A percentile compares a stretch with the other conserved stretches of the same genome.
Evolutionary conservation across 805 yeast species (phyloP).

Genomic region (Debaryomyces prosopidis): DNA sequence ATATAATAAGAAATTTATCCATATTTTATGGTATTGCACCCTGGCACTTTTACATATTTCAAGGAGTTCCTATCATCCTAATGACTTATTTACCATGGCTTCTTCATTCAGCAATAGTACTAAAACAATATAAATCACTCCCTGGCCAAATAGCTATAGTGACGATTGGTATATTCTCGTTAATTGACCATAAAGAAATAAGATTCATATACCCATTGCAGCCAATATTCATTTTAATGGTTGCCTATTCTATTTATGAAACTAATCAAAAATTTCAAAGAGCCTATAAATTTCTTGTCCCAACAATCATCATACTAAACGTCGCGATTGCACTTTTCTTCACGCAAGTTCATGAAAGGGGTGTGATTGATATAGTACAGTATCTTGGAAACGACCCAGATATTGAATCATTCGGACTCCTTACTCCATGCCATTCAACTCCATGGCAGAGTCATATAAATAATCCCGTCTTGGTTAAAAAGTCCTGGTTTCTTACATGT

Average conservation of each 20-base stretch:
- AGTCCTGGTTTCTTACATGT: conserved; percentile 80
- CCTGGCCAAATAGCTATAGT: conserved; percentile 29
- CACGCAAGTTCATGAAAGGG: conserved; percentile 78
- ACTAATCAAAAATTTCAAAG: neutral
- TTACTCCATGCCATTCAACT: conserved; percentile 96
- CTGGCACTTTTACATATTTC: conserved; percentile 79
- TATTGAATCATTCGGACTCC: conserved; percentile 65
- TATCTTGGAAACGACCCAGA: conserved; percentile 43
- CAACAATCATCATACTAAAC: conserved; percentile 34
- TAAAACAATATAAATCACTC: conserved; percentile 12
- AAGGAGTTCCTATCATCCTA: conserved; percentile 77
- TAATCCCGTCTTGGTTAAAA: conserved; percentile 37
- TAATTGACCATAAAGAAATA: conserved; percentile 83
- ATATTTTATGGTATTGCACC: conserved; percentile 84
- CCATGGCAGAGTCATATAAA: conserved; percentile 91
- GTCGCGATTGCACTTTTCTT: conserved; percentile 48
- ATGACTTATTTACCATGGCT: conserved; percentile 68
- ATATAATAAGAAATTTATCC: conserved; percentile 70
- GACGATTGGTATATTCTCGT: conserved; percentile 59
- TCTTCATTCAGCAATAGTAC: conserved; percentile 19
- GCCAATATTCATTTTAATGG: conserved; percentile 63
- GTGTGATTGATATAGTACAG: conserved; percentile 70
- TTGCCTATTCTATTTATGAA: conserved; percentile 40
- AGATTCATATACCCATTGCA: conserved; percentile 84
- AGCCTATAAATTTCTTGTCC: conserved; percentile 8